Conservation (phyloP, 2,329 filamentous ascomycete species). For the Samsoniella hepiali region DNA sequence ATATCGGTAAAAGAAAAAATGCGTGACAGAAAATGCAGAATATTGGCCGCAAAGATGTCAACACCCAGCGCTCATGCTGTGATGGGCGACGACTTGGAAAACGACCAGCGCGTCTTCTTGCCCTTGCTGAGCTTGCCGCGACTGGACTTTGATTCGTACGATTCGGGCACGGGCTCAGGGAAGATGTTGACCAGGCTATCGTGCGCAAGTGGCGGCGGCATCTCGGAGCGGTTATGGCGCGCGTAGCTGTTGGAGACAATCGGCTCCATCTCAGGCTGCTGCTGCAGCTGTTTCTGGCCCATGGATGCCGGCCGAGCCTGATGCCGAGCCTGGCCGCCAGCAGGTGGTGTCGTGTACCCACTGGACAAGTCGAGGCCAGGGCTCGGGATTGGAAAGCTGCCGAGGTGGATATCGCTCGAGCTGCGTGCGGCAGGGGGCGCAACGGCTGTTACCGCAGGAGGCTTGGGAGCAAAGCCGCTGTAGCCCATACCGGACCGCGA, state of each 20-base stretch:
- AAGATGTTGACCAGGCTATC: slow-evolving; percentile 18
- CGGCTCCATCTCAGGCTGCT: slow-evolving; percentile 29
- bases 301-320: background rate
- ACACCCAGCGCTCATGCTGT: slow-evolving; percentile 24
- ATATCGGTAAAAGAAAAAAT: background rate
- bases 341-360: background rate
- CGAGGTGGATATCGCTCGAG: background rate
- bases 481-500: background rate
- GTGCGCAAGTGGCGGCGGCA: slow-evolving; percentile 12
- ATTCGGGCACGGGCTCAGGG: slow-evolving; percentile 17
- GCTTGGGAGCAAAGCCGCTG: background rate
- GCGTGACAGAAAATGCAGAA: background rate
- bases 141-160: background rate
- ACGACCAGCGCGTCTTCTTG: slow-evolving; percentile 33
- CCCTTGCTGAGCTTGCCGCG: slow-evolving; percentile 17
- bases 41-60: background rate
- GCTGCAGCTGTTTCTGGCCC: background rate
- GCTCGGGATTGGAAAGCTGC: background rate
- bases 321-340: background rate
- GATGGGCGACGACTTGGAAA: slow-evolving; percentile 27
- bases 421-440: slow-evolving; percentile 11
- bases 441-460: background rate
- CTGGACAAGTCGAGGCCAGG: background rate
- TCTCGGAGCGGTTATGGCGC: slow-evolving; percentile 15
- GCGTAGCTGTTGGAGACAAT: slow-evolving; percentile 26